Percentiles rank a stretch among this genome's conserved stretches.
Conservation (phyloP, 495 filamentous ascomycete genomes). For the Chaetomium tenue region DNA sequence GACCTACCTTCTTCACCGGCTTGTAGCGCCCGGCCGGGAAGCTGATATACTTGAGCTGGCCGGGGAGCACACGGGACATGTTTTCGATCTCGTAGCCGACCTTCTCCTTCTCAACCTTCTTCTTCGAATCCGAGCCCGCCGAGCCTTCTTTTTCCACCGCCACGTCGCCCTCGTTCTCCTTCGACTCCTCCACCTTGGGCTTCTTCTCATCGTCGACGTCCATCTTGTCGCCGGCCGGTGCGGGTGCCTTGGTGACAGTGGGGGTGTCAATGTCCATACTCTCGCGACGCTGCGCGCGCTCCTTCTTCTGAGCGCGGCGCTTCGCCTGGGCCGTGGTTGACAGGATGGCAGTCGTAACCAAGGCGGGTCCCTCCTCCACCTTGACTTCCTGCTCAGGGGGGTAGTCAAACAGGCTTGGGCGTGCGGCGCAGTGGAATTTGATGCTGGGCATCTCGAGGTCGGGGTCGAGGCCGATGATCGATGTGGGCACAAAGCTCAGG, state of each 20-base stretch:
- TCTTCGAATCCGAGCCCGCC: slow-evolving; percentile 55
- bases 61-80: slow-evolving; percentile 90
- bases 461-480: slow-evolving; percentile 90
- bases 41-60: slow-evolving; percentile 91
- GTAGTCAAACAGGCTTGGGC: slow-evolving; percentile 95
- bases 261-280: slow-evolving; percentile 88
- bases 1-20: slow-evolving; percentile 88
- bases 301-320: slow-evolving; percentile 78
- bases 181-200: slow-evolving; percentile 60
- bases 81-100: slow-evolving; percentile 94
- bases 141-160: slow-evolving; percentile 57
- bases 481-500: slow-evolving; percentile 87
- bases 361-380: slow-evolving; percentile 85
- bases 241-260: slow-evolving; percentile 70
- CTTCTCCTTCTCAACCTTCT: slow-evolving; percentile 94
- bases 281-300: slow-evolving; percentile 67
- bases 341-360: slow-evolving; percentile 93
- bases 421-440: slow-evolving; percentile 92
- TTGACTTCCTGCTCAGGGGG: slow-evolving; percentile 95
- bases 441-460: slow-evolving; percentile 92
- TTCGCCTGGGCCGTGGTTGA: slow-evolving; percentile 97
- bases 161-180: slow-evolving; percentile 56
- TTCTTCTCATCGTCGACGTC: slow-evolving; percentile 72
- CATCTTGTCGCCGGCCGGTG: slow-evolving; percentile 74
- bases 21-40: slow-evolving; percentile 85